Evolutionary conservation across 2,329 filamentous ascomycete species (phyloP), one percentile per base, ranked within the genome.

Genomic region (Colletotrichum sp.): DNA sequence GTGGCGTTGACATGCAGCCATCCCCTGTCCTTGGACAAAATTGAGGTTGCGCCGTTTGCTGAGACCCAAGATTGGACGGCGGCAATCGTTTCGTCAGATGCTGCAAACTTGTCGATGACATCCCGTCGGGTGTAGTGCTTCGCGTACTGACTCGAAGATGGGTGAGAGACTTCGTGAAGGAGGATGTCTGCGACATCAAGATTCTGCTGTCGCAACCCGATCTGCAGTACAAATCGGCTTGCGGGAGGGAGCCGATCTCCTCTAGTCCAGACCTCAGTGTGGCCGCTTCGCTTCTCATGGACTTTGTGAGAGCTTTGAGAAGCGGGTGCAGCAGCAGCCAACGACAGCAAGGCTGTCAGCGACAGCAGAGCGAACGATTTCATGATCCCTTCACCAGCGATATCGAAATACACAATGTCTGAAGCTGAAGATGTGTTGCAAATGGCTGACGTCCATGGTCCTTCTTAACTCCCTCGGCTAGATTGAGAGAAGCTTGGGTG

Each of bases 391-490:
- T 10, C 36, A 1, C 36, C 36, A 43, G 36, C 0, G 36, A 43
- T 18, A 0, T 43, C 16, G 16, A 18, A 43, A 43, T 2, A 18
- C 8, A 43, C 36, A 18, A n/a, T 10, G 36, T 3, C 16, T 43
- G 36, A n/a, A 43, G 16, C 0, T n/a, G 0, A 43, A 43, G 36
- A 43, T 10, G 16, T 43, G 0, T 43, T 18, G 16, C 5, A 9
- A 18, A 10, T 43, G 36, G 10, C 36, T 18, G 36, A 43, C 1
- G 36, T 43, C 5, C 36, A n/a, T 43, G 36, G 36, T 9, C 16
- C 16, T 43, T 43, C 36, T 43, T 43, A 43, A 43, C 16, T 43
- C 0, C 16, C 36, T n/a, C 36, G 0, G 36, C 36, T 43, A 43
- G 36, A 18, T 43, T 43, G 36, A 43, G 36, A 39, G 8, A n/a